Evolutionary conservation across 1,284 basidiomycete species (phyloP).

Genomic region (Anthracocystis setariae): DNA sequence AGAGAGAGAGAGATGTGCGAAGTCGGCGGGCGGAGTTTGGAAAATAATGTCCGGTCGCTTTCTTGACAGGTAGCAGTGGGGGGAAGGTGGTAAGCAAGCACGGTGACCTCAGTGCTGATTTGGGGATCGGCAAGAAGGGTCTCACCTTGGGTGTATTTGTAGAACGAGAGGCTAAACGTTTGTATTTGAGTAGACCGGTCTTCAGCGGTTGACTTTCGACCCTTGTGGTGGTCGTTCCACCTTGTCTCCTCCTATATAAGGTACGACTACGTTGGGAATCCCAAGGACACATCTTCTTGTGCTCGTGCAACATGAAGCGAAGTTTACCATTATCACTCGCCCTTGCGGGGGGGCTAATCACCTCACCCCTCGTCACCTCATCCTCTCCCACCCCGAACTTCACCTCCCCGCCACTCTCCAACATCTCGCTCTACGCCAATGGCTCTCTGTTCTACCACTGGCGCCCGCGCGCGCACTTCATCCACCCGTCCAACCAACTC

Average conservation of each 20-base stretch:
- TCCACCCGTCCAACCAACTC: slow-evolving; percentile 38
- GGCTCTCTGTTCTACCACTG: slow-evolving; percentile 39
- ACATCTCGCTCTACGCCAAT: slow-evolving; percentile 30
- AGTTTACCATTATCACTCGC: no score
- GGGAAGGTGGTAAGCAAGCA: no score
- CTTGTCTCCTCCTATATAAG: background rate
- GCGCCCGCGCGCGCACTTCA: slow-evolving; percentile 38
- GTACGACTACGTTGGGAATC: no score
- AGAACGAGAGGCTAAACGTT: no score
- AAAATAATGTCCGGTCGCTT: background rate
- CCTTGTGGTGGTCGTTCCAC: no score
- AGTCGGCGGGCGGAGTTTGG: background rate
- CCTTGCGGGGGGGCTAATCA: slow-evolving; percentile 4
- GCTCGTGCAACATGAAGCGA: no score
- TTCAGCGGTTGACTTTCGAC: no score
- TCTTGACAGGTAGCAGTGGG: background rate
- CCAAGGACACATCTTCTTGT: no score
- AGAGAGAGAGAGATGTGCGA: no score
- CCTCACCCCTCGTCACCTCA: background rate
- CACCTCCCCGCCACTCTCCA: slow-evolving; percentile 20
- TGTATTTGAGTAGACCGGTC: no score
- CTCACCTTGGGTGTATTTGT: no score
- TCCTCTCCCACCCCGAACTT: slow-evolving; percentile 21
- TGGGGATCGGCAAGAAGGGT: background rate
- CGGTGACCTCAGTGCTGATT: no score